Evolutionary conservation across 805 yeast genomes (phyloP).

Genomic region (Scheffersomyces lignosus): DNA sequence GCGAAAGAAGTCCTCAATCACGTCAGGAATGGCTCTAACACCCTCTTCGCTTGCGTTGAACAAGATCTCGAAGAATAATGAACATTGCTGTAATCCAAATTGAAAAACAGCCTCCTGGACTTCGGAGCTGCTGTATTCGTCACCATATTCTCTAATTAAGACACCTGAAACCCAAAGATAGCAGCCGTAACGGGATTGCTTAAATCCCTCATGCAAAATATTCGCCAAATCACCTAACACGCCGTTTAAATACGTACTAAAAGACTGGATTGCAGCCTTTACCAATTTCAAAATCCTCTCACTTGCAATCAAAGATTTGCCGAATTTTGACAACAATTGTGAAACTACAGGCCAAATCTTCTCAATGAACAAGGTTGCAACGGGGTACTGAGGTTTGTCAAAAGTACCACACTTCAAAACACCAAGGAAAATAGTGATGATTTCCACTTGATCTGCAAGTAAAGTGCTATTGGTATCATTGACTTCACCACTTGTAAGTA

Average conservation of each 20-base stretch:
- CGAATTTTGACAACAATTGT: conserved; percentile 51
- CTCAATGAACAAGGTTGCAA: conserved; percentile 53
- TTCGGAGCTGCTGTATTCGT: conserved; percentile 46
- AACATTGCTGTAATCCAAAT: conserved; percentile 68
- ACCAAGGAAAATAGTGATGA: conserved; percentile 59
- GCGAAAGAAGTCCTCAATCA: conserved; percentile 83
- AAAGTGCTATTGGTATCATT: conserved; percentile 22
- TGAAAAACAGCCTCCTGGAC: conserved; percentile 66
- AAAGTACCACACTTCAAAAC: conserved; percentile 52
- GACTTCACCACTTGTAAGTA: conserved; percentile 11
- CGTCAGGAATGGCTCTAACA: conserved; percentile 54
- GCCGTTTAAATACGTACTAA: conserved; percentile 54
- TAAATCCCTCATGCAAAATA: conserved; percentile 68
- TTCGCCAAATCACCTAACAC: conserved; percentile 65
- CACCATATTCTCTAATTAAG: conserved; percentile 66
- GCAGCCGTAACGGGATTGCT: conserved; percentile 70
- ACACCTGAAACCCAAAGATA: conserved; percentile 89
- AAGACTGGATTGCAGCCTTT: conserved; percentile 63
- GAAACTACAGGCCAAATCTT: conserved; percentile 59
- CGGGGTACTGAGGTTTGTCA: conserved; percentile 44
- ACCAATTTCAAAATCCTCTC: conserved; percentile 74
- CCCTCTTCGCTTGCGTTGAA: conserved; percentile 21
- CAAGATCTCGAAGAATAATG: conserved; percentile 53
- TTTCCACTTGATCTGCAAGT: conserved; percentile 71
- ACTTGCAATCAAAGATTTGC: conserved; percentile 61